A percentile compares a stretch with the other conserved stretches of the same genome.
These are phyloP conservation scores for Piloderma croceum DNA, from an alignment of 768 basidiomycete species.

Conservation along the genomic window DNA sequence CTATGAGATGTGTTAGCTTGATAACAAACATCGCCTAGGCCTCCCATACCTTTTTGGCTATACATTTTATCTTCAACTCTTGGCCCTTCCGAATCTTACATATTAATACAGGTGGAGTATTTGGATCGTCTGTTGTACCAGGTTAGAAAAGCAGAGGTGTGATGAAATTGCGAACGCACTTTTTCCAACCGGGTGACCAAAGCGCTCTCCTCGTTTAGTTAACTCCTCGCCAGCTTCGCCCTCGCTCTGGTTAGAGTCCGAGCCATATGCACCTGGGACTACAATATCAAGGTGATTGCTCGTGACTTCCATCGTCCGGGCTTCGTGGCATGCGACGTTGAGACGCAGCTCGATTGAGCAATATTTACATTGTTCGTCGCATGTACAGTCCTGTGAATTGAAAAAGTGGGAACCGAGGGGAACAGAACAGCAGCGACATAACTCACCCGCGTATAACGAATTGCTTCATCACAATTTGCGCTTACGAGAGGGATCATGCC, in stretches of 20 bases:
- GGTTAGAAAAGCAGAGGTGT: slow-evolving; percentile 5
- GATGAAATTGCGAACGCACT: slow-evolving; percentile 38
- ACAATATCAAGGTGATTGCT: slow-evolving; percentile 81
- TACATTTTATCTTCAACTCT: slow-evolving; percentile 77
- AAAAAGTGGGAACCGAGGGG: slow-evolving; percentile 2
- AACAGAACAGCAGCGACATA: slow-evolving; percentile 20
- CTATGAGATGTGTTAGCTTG: slow-evolving; percentile 34
- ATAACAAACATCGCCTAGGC: not conserved
- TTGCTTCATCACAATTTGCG: slow-evolving; percentile 81
- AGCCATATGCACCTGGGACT: slow-evolving; percentile 31
- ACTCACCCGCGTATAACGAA: slow-evolving; percentile 66
- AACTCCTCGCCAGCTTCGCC: slow-evolving; percentile 63
- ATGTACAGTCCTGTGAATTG: slow-evolving; percentile 77
- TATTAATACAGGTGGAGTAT: slow-evolving; percentile 67
- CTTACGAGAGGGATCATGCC: slow-evolving; percentile 91
- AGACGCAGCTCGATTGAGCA: slow-evolving; percentile 83
- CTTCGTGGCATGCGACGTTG: slow-evolving; percentile 69
- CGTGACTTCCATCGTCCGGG: slow-evolving; percentile 77
- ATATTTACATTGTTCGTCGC: slow-evolving; percentile 73
- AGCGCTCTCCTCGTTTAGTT: slow-evolving; percentile 63
- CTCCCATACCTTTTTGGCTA: slow-evolving; percentile 81
- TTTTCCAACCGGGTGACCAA: slow-evolving; percentile 84
- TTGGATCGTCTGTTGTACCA: slow-evolving; percentile 47
- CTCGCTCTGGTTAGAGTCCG: slow-evolving; percentile 31
- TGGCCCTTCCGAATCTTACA: slow-evolving; percentile 94